Percentiles rank a stretch among this genome's conserved stretches.
These are phyloP conservation scores for Calendula officinalis DNA, from an alignment of 129 eudicot species.

Conservation along the genomic window DNA sequence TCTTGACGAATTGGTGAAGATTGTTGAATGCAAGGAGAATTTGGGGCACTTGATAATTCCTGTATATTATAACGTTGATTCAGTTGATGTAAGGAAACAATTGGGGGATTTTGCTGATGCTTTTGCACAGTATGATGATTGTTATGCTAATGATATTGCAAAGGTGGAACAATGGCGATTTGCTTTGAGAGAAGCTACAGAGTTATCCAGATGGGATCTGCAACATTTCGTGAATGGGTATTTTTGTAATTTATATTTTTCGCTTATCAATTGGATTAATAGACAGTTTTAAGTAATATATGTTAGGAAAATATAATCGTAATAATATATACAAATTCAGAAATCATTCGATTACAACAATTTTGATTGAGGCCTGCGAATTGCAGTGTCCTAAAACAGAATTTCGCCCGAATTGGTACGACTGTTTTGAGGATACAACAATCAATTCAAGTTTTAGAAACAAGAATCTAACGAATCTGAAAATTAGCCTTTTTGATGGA, in stretches of 20 bases:
- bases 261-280: not conserved
- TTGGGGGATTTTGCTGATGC: conserved; percentile 15
- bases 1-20: conserved; percentile 19
- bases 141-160: conserved; percentile 5
- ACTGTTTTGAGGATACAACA: too few relatives aligned
- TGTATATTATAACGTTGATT: conserved; percentile 11
- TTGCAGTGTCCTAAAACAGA: too few relatives aligned
- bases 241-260: not conserved
- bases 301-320: too few relatives aligned
- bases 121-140: conserved; percentile 14
- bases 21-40: conserved; percentile 8
- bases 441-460: too few relatives aligned
- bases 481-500: too few relatives aligned
- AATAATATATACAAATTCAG: too few relatives aligned
- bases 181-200: conserved; percentile 5
- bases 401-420: too few relatives aligned
- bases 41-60: conserved; percentile 12
- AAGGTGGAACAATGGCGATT: conserved; percentile 22
- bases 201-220: conserved; percentile 22
- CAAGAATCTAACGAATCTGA: too few relatives aligned
- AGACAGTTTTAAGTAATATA: not conserved
- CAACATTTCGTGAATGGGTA: conserved; percentile 14
- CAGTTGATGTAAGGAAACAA: conserved; percentile 5
- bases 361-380: too few relatives aligned
- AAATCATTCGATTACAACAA: too few relatives aligned